Base-by-base conservation (phyloP, 108 stramenopile species). In the Skeletonema menzelii region DNA sequence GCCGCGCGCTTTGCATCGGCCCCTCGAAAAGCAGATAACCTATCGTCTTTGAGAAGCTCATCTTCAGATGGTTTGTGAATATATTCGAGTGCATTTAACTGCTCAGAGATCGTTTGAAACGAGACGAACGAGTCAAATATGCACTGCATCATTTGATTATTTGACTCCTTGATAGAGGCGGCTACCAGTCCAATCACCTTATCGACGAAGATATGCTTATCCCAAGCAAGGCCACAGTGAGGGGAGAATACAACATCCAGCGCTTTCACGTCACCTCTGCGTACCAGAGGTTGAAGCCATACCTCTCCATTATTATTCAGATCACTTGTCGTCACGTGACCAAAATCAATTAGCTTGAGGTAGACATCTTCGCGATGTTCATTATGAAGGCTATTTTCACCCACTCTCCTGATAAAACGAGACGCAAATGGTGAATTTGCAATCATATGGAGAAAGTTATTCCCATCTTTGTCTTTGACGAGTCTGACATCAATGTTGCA, bases 391-490 rank as follows among this genome's bases (percentile, higher is more conserved):
- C 22, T 19, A n/a, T 65, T 27, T 15, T 57, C 30, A 4, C n/a
- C 27, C 6, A 56, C 0, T 17, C 24, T 22, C 12, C 53, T 34
- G 8, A 67, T 57, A 13, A 67, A 67, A 4, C 67, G 38, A 17
- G 55, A 17, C 22, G 67, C 67, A 56, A 32, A 32, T 34, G 34
- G 53, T 2, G 67, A 67, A 31, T 30, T 57, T 27, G 67, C 67
- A 20, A 67, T 67, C 55, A 31, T 35, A 37, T 67, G 67, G 20
- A 67, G 67, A 12, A 67, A 31, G 8, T 55, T 67, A 20, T 67
- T 57, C 22, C 55, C 55, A 32, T 13, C 49, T 34, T 49, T 11
- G 53, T 67, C 67, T 24, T 19, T 30, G 5, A 67, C 67, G 27
- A 4, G 4, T 56, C 30, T 20, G 4, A 67, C 34, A 56, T 56